Base-by-base conservation (phyloP, 2,329 filamentous ascomycete genomes). In the Hyphodiscus sp. region DNA sequence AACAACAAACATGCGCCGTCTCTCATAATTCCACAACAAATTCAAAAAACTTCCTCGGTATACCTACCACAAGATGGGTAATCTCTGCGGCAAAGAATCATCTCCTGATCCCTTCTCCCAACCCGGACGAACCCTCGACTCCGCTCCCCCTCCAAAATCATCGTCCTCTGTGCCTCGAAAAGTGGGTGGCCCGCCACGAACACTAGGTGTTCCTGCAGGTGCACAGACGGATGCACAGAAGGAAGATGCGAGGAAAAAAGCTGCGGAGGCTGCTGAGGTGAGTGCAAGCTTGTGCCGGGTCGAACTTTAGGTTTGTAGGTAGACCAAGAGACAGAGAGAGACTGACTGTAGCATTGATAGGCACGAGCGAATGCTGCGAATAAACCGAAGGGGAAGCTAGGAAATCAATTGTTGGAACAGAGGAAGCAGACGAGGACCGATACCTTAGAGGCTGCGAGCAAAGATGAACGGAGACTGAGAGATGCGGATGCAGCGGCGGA, bases 191-290 rank as follows among this genome's bases (percentile, higher is more conserved):
- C 80, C 75, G 54, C 80, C 76, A 9, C 77, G 87, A 57, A 86
- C 84, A 2, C 71, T 94, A 43, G 88, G 87, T 44, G 65, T 68
- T 15, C 56, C 67, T 84, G 83, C 41, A 77, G 77, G 61, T 9
- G 60, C 62, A 11, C 46, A 51, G 15, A 45, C 44, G 13, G 58
- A 54, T 46, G 41, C 53, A 16, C 46, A 63, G 50, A 65, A 70
- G 2, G 74, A 75, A 19, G 85, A 91, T 67, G 85, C 89, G 33
- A 78, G 85, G 54, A 77, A 76, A 52, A 87, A 83, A 56, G 91
- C 91, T 3, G 90, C 89, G 0, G 80, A 82, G 60, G 91, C 91
- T 50, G 91, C 91, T 56, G 88, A 95, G 84, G 91, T 95, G 70
- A 67, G 82, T 74, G 60, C 41, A n/a, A 41, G n/a, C n/a, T 20